Base-by-base conservation (phyloP, 345 rosid genomes). In the Lepidium africanum region DNA sequence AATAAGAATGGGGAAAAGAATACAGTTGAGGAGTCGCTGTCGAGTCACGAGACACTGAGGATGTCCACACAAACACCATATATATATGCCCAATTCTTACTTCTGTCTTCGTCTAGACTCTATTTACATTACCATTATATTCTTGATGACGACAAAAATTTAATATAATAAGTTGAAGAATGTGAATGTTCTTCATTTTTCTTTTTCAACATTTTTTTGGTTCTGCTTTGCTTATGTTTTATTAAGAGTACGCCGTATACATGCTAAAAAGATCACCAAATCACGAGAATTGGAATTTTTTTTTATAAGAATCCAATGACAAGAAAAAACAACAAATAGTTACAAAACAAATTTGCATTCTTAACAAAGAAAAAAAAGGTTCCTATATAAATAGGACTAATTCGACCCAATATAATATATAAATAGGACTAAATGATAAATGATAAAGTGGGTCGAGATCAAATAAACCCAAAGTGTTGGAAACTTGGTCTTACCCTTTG, bases 21-120 rank as follows among this genome's bases (percentile, higher is more conserved):
- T 46, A 62, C 59, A 40, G 74, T 46, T 62, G 60, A 60, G 48
- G 47, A 30, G 78, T 68, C 69, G 6, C 78, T 61, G 70, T 74
- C 74, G 69, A 41, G 68, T 75, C 78, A 75, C 78, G 78, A 69
- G 78, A 62, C 65, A 46, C 55, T 21, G 36, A 69, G 32, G 61
- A 56, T 47, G 65, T 68, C 70, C 78, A 75, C 78, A 63, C 70
- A 69, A 41, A 53, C 15, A 63, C 15, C 70, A 68, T 47, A 40
- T 63, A 39, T 55, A 33, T n/a, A n/a, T n/a, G n/a, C 59, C 65
- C 59, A 62, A 68, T 54, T 67, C 69, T 30, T 30, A 51, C 47
- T 55, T 63, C 40, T 62, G 74, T 68, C 74, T 63, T 69, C 51
- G 61, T 74, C 2, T 74, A 39, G 12, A 19, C 33, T 21, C 32